Evolutionary conservation across 2,329 filamentous ascomycete genomes (phyloP).

Genomic region (Clarireedia sp.): DNA sequence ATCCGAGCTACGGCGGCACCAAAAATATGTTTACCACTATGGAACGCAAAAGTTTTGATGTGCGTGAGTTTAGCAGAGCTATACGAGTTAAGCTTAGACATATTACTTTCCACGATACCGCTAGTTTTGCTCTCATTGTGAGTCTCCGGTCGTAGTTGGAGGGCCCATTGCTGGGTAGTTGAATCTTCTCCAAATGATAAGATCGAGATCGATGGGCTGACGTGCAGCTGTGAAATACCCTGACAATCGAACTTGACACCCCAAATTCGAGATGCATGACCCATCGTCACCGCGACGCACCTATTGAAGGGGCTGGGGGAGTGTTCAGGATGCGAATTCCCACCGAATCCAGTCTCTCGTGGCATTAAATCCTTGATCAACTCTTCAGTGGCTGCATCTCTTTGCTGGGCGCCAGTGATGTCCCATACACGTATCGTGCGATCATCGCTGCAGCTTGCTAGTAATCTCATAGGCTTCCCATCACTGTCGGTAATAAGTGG

Average conservation of each 20-base stretch:
- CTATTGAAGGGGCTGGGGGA: constrained; percentile 33
- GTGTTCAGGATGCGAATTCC: constrained; percentile 27
- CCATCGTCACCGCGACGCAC: constrained; percentile 67
- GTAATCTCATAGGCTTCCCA: constrained; percentile 45
- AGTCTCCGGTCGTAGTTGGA: constrained; percentile 8
- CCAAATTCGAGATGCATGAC: constrained; percentile 87
- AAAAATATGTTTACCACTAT: constrained; percentile 90
- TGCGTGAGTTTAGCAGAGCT: constrained; percentile 37
- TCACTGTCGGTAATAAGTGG: constrained; percentile 36
- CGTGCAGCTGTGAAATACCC: constrained; percentile 9
- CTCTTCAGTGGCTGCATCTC: not conserved
- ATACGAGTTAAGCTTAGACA: not conserved
- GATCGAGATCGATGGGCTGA: constrained; percentile 37
- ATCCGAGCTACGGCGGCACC: constrained; percentile 46
- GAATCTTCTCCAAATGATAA: constrained; percentile 83
- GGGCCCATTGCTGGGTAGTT: constrained; percentile 61
- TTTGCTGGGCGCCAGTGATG: constrained; percentile 34
- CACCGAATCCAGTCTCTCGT: constrained; percentile 57
- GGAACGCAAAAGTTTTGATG: constrained; percentile 50
- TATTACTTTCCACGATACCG: not conserved
- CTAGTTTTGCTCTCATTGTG: not conserved
- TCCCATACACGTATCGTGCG: constrained; percentile 85
- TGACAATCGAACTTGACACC: constrained; percentile 57
- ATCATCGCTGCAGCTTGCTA: constrained; percentile 93
- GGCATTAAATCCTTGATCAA: not conserved